Base-by-base conservation (phyloP, 768 basidiomycete species). In the Mrakia gelida region DNA sequence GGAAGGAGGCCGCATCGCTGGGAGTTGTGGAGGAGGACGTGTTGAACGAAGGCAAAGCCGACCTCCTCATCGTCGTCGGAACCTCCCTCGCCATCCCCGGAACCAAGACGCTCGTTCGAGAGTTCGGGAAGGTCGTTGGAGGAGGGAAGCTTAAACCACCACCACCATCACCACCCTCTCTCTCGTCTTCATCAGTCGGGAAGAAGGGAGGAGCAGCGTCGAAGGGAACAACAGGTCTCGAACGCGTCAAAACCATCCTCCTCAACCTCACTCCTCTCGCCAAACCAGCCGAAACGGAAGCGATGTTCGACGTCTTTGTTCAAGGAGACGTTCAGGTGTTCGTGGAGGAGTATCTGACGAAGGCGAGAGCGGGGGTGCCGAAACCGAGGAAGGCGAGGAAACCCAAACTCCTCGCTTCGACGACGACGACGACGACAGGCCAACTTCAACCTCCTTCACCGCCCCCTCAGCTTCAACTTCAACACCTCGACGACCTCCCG, bases 81-180 rank as follows among this genome's bases (percentile, higher is more conserved):
- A 96, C 94, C 76, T 94, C 92, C 84, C 85, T 97, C 78, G 88
- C 90, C 80, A 92, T 97, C 23, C 94, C 92, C 13, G 95, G 95
- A 28, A 95, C 94, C 67, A 95, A 94, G 84, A 87, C 92, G 80
- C 92, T 96, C 85, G 92, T 95, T 32, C 89, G 92, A 77, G 93
- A 95, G 80, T 82, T 86, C 74, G 88, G 91, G 34, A 93, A 92
- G 84, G 91, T 91, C 28, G 89, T 93, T 0, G 45, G 32, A 21
- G 67, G 72, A 10, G 68, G 72, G 34, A 67, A 74, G n/a, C 38
- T 16, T 2, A 52, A 52, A 21, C 49, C 49, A 18, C 49, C 45
- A 49, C 15, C 18, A 21, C 3, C 49, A 15, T 21, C 11, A 11
- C 45, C 45, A 11, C 18, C 49, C 49, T 52, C 49, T 16, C 4